Base-by-base conservation (phyloP, 495 filamentous ascomycete genomes). In the Xylaria curta region DNA sequence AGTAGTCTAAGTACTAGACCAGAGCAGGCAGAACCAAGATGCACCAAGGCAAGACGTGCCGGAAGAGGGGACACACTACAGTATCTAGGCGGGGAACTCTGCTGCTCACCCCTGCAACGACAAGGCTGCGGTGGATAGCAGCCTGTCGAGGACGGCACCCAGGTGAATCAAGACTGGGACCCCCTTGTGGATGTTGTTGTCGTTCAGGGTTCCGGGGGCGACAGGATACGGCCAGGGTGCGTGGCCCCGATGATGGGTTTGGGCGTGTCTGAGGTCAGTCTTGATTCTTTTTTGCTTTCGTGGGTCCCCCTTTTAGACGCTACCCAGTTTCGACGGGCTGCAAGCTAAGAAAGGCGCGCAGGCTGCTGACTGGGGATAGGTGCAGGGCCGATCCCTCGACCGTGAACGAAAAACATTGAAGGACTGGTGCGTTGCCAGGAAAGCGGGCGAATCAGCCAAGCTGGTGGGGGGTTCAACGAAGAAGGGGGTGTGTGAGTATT, bases 351-450 rank as follows among this genome's bases (percentile, higher is more conserved):
- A 31, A 44, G 56, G 60, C 49, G 69, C 72, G 73, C 73, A 72
- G 72, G 72, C 75, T 75, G 72, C 75, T 75, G 66, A 69, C 56
- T 73, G 75, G 75, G 75, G 77, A 74, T 47, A 31, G 63, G 67
- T 79, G 75, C 77, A 76, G 73, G 75, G 77, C 75, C 77, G 75
- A 79, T 79, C 77, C 76, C 75, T 77, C 75, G 61, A 77, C 69
- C 72, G 64, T 64, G 77, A 77, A 73, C 67, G 69, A 69, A 74
- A 60, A 78, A 49, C 40, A 61, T 46, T 69, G 31, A 46, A 64
- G 47, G 68, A 70, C 59, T 63, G 28, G 77, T 73, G 70, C 70
- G 73, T 72, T 77, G 73, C 74, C 71, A 76, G 74, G 76, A 72
- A 73, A 70, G 74, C 68, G 74, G 71, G 53, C 77, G 75, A 76